Conservation (phyloP, 495 filamentous ascomycete species). For the Aspergillus conjunctus region DNA sequence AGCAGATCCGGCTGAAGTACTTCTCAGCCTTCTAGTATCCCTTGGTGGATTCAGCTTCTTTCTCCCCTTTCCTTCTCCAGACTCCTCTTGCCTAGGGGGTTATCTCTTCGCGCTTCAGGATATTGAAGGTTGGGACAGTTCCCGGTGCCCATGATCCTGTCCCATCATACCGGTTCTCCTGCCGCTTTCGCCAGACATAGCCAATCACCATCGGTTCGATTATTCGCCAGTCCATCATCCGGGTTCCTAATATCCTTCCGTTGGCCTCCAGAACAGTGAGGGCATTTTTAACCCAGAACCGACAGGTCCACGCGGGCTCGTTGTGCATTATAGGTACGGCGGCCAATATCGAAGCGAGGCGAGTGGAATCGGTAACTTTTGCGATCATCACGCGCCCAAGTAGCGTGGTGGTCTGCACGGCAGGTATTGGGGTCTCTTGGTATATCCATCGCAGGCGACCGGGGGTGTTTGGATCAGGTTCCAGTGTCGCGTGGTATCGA, state of each 20-base stretch:
- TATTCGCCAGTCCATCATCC: constrained; percentile 35
- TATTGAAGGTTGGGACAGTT: constrained; percentile 37
- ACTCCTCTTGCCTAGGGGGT: constrained; percentile 17
- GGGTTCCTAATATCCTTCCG: constrained; percentile 38
- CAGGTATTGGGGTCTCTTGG: constrained; percentile 28
- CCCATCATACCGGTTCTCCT: constrained; percentile 39
- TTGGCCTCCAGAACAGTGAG: constrained; percentile 34
- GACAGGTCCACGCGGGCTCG: constrained; percentile 43
- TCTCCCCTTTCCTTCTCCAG: not conserved
- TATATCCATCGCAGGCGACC: constrained; percentile 36
- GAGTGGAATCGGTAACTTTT: constrained; percentile 40
- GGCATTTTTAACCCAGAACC: constrained; percentile 46
- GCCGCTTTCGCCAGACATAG: constrained; percentile 40
- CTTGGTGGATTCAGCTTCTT: not conserved
- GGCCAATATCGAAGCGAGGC: constrained; percentile 33
- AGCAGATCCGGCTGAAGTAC: constrained; percentile 1
- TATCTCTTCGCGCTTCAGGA: constrained; percentile 37
- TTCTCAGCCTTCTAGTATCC: constrained; percentile 5
- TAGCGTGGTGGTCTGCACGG: constrained; percentile 33
- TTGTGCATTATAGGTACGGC: constrained; percentile 35
- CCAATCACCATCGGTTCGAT: constrained; percentile 35
- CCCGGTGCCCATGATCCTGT: constrained; percentile 29
- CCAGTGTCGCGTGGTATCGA: constrained; percentile 39
- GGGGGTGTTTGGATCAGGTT: constrained; percentile 4
- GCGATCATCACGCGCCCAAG: constrained; percentile 50